These are phyloP conservation scores for Symbiotaphrina buchneri DNA, from an alignment of 495 filamentous ascomycete species.

Conservation along the genomic window DNA sequence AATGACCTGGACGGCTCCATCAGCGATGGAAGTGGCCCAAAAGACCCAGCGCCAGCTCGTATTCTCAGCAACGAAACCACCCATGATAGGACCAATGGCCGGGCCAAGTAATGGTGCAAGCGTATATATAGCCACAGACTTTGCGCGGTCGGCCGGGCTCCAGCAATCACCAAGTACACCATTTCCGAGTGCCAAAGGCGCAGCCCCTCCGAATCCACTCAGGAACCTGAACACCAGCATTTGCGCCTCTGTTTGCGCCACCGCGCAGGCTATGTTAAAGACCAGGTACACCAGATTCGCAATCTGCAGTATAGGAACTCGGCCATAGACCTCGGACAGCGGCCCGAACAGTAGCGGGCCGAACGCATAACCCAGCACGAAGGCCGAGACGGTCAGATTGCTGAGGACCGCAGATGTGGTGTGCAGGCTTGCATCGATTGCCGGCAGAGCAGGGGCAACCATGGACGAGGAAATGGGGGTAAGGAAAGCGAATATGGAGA, in stretches of 20 bases:
- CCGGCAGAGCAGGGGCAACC: constrained; percentile 40
- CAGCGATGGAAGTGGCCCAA: constrained; percentile 36
- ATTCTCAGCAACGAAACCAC: constrained; percentile 43
- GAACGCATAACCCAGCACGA: constrained; percentile 48
- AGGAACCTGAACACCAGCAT: constrained; percentile 35
- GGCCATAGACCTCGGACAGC: constrained; percentile 40
- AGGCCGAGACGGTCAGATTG: constrained; percentile 43
- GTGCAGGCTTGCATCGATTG: constrained; percentile 33
- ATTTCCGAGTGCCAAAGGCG: constrained; percentile 23
- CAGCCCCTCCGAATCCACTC: constrained; percentile 31
- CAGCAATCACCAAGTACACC: constrained; percentile 34
- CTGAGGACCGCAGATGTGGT: constrained; percentile 30
- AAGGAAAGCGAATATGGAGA: constrained; percentile 36
- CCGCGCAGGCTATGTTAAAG: constrained; percentile 32
- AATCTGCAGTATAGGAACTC: constrained; percentile 28
- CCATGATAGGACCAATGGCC: constrained; percentile 37
- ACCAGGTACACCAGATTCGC: constrained; percentile 43
- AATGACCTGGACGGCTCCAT: constrained; percentile 33
- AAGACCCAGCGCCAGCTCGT: constrained; percentile 55
- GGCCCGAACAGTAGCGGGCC: constrained; percentile 38
- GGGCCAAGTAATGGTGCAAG: constrained; percentile 45
- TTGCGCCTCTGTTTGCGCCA: constrained; percentile 22
- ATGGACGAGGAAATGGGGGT: constrained; percentile 51
- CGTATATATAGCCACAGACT: constrained; percentile 38
- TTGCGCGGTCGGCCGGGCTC: constrained; percentile 36